Conservation (phyloP, 768 basidiomycete genomes). For the Mycena alexandri region DNA sequence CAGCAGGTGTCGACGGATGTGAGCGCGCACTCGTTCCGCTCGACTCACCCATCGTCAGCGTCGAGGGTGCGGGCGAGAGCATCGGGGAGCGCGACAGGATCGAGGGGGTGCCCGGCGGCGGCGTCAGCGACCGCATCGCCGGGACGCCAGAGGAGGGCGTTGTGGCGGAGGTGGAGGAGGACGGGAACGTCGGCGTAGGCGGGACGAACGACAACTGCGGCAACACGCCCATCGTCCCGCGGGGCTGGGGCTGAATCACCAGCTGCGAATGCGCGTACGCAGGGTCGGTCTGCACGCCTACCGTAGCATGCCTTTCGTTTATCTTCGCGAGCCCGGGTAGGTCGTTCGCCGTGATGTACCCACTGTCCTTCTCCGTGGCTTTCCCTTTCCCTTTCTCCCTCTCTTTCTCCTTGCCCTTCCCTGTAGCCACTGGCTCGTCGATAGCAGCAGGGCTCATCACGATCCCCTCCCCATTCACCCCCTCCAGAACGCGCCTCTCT, state of each 20-base stretch:
- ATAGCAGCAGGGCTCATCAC: constrained; percentile 24
- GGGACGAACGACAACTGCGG: constrained; percentile 83
- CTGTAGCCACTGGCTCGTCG: background rate
- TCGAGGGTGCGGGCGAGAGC: constrained; percentile 68
- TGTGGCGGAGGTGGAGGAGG: no score
- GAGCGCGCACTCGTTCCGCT: constrained; percentile 59
- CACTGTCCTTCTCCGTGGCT: background rate
- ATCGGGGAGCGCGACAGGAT: constrained; percentile 64
- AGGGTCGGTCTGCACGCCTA: constrained; percentile 63
- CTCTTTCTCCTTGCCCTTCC: no score
- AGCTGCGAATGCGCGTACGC: constrained; percentile 37
- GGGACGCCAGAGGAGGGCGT: constrained; percentile 38
- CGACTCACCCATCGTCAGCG: constrained; percentile 56
- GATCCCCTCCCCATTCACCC: constrained; percentile 16
- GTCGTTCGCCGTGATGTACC: constrained; percentile 4
- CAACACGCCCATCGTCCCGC: constrained; percentile 45
- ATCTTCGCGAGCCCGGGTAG: background rate
- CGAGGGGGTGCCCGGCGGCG: constrained; percentile 59
- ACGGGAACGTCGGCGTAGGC: constrained; percentile 71
- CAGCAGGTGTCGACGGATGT: constrained; percentile 77
- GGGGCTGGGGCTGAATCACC: constrained; percentile 46
- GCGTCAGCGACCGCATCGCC: constrained; percentile 58
- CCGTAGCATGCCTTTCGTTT: constrained; percentile 42
- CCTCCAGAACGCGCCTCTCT: constrained; percentile 65
- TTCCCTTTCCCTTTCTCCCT: no score